phyloP scores from a whole-genome alignment of 2,329 filamentous ascomycete species.

The Sporothrix globosa region DNA sequence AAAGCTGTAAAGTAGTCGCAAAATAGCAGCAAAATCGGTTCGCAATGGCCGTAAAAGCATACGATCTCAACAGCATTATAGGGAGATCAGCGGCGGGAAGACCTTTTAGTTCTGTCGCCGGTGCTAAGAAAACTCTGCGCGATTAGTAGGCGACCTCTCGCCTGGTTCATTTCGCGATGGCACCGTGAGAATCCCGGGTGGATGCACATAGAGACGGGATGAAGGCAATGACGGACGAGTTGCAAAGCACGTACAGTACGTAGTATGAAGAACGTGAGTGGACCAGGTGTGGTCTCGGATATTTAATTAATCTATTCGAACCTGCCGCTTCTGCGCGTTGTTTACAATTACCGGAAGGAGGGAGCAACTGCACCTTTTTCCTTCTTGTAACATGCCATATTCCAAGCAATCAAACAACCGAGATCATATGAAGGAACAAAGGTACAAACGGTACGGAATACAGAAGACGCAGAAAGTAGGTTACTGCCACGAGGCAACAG shows the following conservation, averaged over 20 bases:
- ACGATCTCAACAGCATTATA: not conserved
- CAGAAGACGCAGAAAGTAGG: not conserved
- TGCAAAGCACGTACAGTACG: no score
- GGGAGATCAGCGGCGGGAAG: conserved; percentile 3
- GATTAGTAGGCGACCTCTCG: not conserved
- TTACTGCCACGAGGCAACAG: conserved; percentile 20
- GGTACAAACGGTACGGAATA: no score
- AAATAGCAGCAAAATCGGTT: not conserved
- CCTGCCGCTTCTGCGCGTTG: not conserved
- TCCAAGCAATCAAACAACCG: conserved; percentile 6
- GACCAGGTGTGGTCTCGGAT: conserved; percentile 19
- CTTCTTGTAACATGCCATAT: not conserved
- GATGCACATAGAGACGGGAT: not conserved
- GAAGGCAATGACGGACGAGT: not conserved
- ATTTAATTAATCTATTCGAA: not conserved
- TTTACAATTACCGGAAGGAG: not conserved
- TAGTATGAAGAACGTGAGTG: no score
- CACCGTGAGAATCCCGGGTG: conserved; percentile 19
- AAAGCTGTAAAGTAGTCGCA: not conserved
- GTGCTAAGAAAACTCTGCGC: conserved; percentile 28
- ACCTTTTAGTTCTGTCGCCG: not conserved
- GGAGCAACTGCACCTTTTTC: no score
- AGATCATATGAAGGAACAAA: not conserved
- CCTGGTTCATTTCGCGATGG: conserved; percentile 17
- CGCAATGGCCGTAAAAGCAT: not conserved